These are phyloP conservation scores for Prunus padus DNA, from an alignment of 306 rosid species.

Conservation along the genomic window DNA sequence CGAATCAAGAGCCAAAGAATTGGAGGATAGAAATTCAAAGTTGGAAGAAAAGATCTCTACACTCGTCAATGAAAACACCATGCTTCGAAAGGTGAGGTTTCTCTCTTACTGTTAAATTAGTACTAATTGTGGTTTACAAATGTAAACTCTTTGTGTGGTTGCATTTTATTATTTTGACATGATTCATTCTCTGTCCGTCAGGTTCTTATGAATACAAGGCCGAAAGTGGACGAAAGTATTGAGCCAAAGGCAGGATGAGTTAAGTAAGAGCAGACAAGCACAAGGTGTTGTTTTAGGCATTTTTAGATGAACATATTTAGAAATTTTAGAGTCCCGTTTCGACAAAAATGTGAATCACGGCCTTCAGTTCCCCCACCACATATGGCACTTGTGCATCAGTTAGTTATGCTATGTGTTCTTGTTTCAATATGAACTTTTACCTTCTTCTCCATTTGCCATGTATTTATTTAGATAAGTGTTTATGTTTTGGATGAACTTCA, in stretches of 20 bases:
- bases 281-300: background rate
- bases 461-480: background rate
- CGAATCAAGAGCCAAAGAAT: conserved; percentile 57
- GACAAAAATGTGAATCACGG: background rate
- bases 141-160: no score
- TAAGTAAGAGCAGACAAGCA: conserved; percentile 27
- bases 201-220: conserved; percentile 64
- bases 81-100: conserved; percentile 55
- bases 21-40: conserved; percentile 62
- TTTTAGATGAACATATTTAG: background rate
- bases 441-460: background rate
- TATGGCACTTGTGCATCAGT: background rate
- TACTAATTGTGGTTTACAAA: background rate
- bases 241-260: conserved; percentile 41
- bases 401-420: background rate
- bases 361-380: background rate
- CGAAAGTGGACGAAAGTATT: conserved; percentile 43
- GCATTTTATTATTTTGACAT: background rate
- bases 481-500: background rate
- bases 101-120: background rate
- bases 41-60: conserved; percentile 77
- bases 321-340: background rate
- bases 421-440: background rate
- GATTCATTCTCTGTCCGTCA: conserved; percentile 20
- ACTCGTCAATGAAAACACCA: conserved; percentile 55